These are phyloP conservation scores for Trametes versicolor DNA, from an alignment of 1,284 basidiomycete genomes.

Conservation along the genomic window DNA sequence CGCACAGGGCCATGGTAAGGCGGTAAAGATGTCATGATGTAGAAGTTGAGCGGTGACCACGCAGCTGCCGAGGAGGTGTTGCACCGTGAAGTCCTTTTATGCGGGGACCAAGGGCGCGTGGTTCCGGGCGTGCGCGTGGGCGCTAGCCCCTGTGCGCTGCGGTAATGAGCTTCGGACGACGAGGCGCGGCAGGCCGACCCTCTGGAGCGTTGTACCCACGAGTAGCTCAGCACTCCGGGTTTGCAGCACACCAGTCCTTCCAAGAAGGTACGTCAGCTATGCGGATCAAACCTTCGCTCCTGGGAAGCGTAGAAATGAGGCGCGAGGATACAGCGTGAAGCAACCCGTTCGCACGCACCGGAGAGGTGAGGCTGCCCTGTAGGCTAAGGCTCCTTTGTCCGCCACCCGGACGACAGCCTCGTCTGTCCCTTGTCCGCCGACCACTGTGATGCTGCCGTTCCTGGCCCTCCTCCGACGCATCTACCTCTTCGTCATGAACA, in stretches of 20 bases:
- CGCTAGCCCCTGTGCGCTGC: slow-evolving; percentile 2
- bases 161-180: slow-evolving; percentile 1
- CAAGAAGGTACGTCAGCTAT: not conserved
- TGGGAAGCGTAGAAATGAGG: not conserved
- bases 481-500: not conserved
- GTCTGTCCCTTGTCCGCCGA: slow-evolving; percentile 2
- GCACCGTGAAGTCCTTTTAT: not conserved
- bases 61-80: not conserved
- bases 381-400: too few relatives aligned
- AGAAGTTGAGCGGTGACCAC: not conserved
- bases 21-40: slow-evolving; percentile 5
- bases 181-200: not conserved
- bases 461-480: slow-evolving; percentile 4
- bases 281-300: not conserved
- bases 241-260: not conserved
- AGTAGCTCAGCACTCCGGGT: not conserved
- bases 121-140: not conserved
- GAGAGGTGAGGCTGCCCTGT: not conserved
- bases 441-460: slow-evolving; percentile 10
- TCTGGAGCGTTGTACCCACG: not conserved
- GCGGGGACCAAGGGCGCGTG: not conserved
- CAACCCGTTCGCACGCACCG: not conserved
- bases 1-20: slow-evolving; percentile 35
- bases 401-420: not conserved
- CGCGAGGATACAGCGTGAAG: not conserved